Evolutionary conservation across 2,329 filamentous ascomycete species (phyloP).

Genomic region (Torrubiellomyces zombiae): DNA sequence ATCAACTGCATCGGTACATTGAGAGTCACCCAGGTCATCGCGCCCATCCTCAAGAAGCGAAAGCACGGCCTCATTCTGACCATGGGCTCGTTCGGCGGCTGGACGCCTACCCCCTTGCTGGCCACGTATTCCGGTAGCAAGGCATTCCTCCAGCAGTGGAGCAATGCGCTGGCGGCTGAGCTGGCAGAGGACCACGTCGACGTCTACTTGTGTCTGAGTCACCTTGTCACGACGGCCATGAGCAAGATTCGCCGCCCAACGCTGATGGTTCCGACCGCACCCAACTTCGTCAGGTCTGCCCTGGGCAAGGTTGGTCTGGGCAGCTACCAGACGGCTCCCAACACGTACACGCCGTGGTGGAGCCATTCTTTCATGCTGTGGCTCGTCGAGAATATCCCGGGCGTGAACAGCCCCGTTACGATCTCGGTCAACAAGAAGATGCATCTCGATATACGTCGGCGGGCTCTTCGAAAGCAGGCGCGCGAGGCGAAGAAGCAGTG

Average conservation of each 20-base stretch:
- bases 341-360: constrained; percentile 88
- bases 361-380: constrained; percentile 79
- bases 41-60: constrained; percentile 69
- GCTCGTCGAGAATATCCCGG: constrained; percentile 47
- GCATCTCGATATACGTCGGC: constrained; percentile 68
- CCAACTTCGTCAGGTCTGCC: constrained; percentile 62
- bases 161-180: constrained; percentile 67
- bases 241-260: constrained; percentile 78
- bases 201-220: constrained; percentile 82
- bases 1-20: constrained; percentile 92
- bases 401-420: constrained; percentile 28
- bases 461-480: constrained; percentile 70
- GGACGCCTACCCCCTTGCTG: constrained; percentile 78
- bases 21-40: constrained; percentile 69
- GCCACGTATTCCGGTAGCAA: constrained; percentile 97
- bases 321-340: constrained; percentile 60
- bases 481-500: constrained; percentile 58
- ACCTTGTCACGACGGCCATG: constrained; percentile 93
- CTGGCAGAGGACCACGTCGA: constrained; percentile 65
- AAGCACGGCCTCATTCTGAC: constrained; percentile 82
- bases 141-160: constrained; percentile 96
- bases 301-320: constrained; percentile 70
- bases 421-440: constrained; percentile 43
- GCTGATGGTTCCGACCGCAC: constrained; percentile 63
- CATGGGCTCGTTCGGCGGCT: constrained; percentile 92